Conservation (phyloP, 176 grass and related monocot genomes). For the Juncus inflexus region DNA sequence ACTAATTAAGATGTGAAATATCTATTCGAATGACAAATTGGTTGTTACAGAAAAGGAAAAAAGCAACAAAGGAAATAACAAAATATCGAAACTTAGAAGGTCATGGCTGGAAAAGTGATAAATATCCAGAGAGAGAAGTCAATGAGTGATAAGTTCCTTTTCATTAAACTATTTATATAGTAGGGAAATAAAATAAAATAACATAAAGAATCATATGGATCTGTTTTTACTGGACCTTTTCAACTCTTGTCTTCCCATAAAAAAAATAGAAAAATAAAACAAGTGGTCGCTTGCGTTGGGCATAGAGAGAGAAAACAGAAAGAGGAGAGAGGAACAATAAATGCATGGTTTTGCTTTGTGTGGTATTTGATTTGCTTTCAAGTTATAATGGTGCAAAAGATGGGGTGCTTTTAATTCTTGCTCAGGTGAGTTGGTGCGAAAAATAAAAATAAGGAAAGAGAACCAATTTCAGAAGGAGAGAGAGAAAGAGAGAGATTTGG, state of each 20-base stretch:
- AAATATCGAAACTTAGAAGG: background rate
- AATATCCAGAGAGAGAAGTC: conserved; percentile 38
- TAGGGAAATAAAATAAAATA: conserved; percentile 2
- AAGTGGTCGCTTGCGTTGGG: conserved; percentile 3
- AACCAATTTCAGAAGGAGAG: too few species aligned
- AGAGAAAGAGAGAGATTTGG: too few species aligned
- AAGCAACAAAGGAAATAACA: background rate
- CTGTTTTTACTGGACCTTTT: conserved; percentile 22
- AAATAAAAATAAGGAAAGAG: too few species aligned
- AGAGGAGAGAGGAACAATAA: conserved; percentile 22
- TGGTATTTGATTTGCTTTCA: conserved; percentile 10
- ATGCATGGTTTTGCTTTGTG: conserved; percentile 13
- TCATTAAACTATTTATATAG: background rate
- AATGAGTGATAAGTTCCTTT: conserved; percentile 23
- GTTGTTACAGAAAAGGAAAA: background rate
- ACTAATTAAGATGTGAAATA: too few species aligned
- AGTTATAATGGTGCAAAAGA: conserved; percentile 30
- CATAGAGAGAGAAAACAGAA: background rate
- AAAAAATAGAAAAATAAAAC: background rate
- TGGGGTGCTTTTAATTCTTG: conserved; percentile 41
- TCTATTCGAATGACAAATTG: too few species aligned
- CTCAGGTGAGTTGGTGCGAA: conserved; percentile 29
- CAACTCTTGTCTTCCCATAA: conserved; percentile 14
- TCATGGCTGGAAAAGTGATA: background rate
- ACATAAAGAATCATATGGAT: conserved; percentile 15